phyloP scores from a whole-genome alignment of 768 basidiomycete genomes.

The Kwoniella botswanensis region DNA sequence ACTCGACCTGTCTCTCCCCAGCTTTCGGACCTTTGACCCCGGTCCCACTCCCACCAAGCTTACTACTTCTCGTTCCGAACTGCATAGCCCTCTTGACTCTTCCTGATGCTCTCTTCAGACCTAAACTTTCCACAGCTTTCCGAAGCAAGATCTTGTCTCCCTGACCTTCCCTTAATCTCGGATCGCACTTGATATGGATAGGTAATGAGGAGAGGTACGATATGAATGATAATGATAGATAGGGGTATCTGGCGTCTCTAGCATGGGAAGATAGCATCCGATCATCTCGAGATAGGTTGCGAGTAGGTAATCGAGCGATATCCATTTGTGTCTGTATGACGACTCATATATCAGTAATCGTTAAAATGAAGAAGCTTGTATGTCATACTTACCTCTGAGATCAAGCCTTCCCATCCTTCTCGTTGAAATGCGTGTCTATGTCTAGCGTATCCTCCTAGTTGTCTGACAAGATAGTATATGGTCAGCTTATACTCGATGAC shows the following conservation, averaged over 20 bases:
- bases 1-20: slow-evolving; percentile 26
- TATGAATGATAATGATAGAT: slow-evolving; percentile 79
- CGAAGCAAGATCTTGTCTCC: slow-evolving; percentile 91
- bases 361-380: no score
- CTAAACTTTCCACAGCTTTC: slow-evolving; percentile 72
- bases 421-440: slow-evolving; percentile 75
- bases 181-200: slow-evolving; percentile 81
- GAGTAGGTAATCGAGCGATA: slow-evolving; percentile 79
- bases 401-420: slow-evolving; percentile 74
- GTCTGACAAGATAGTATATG: slow-evolving; percentile 39
- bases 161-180: slow-evolving; percentile 70
- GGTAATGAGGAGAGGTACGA: slow-evolving; percentile 77
- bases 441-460: slow-evolving; percentile 90
- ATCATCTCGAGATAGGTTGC: slow-evolving; percentile 94
- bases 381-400: slow-evolving; percentile 71
- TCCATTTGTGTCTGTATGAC: slow-evolving; percentile 78
- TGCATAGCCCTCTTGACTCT: slow-evolving; percentile 96
- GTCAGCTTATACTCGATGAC: no score
- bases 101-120: slow-evolving; percentile 72
- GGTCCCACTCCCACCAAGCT: slow-evolving; percentile 41
- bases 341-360: background rate
- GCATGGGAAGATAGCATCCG: slow-evolving; percentile 88
- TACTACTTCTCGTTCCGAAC: slow-evolving; percentile 68
- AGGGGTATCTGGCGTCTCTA: slow-evolving; percentile 90
- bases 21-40: slow-evolving; percentile 29